Percentiles rank a stretch among this genome's conserved stretches.
Conservation (phyloP, 768 basidiomycete genomes). For the Kwoniella dendrophila region DNA sequence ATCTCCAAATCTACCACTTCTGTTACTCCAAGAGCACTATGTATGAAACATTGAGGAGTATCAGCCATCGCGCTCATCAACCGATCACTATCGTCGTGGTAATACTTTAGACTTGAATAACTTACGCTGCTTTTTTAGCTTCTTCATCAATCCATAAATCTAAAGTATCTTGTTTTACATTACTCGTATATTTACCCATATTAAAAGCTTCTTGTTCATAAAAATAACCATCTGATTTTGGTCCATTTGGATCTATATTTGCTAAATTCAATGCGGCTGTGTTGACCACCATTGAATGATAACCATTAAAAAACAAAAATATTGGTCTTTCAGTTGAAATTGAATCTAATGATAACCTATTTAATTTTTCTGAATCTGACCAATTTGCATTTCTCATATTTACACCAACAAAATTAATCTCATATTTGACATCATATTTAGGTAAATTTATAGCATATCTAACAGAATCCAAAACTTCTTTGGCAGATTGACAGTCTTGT, state of each 20-base stretch:
- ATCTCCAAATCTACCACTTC: slow-evolving; percentile 48
- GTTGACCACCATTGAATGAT: slow-evolving; percentile 37
- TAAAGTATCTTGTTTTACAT: not conserved
- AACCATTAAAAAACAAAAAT: slow-evolving; percentile 32
- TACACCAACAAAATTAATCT: slow-evolving; percentile 12
- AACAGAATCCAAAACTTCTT: not conserved
- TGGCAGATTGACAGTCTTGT: not conserved
- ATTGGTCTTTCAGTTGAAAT: slow-evolving; percentile 25
- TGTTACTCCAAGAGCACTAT: slow-evolving; percentile 39
- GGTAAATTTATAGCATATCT: slow-evolving; percentile 4
- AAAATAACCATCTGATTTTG: slow-evolving; percentile 1
- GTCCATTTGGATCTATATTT: slow-evolving; percentile 11
- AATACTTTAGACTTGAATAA: not conserved
- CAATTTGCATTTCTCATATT: slow-evolving; percentile 27
- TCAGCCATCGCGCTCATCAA: not conserved
- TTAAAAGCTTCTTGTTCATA: not conserved
- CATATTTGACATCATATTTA: slow-evolving; percentile 2
- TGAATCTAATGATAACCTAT: slow-evolving; percentile 18
- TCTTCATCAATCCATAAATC: not conserved
- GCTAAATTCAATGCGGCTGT: slow-evolving; percentile 18
- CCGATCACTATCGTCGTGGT: no score
- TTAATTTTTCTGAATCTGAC: slow-evolving; percentile 27
- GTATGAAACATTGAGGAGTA: not conserved
- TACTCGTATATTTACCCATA: not conserved
- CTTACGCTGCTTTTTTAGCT: not conserved